Conservation (phyloP, 225 moss, liverwort and hornwort species). For the Pseudoscleropodium purum region DNA sequence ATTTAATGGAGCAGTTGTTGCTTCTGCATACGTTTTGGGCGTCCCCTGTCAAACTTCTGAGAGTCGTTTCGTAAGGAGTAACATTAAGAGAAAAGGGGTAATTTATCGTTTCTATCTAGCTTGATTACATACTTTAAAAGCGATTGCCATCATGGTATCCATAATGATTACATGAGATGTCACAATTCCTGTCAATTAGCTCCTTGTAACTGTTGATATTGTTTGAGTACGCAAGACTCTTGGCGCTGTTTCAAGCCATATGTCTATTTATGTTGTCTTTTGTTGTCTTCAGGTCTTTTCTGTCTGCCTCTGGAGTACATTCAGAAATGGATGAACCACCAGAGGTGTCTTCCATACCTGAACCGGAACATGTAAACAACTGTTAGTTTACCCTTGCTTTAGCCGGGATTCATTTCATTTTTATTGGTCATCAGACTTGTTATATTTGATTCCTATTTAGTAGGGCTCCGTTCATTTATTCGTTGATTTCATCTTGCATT, state of each 20-base stretch:
- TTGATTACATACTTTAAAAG: neutral
- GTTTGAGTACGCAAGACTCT: neutral
- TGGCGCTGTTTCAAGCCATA: slow-evolving; percentile 3
- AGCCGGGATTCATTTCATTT: neutral
- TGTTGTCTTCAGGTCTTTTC: slow-evolving; percentile 18
- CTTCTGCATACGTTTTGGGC: neutral
- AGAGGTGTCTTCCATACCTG: slow-evolving; percentile 11
- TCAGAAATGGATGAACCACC: slow-evolving; percentile 12
- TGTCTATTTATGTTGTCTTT: neutral
- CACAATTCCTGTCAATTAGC: neutral
- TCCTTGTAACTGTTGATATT: neutral
- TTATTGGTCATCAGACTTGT: neutral
- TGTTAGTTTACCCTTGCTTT: neutral
- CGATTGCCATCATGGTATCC: neutral
- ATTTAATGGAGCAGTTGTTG: neutral
- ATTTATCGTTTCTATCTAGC: neutral
- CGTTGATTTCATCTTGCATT: neutral
- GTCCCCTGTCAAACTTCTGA: neutral
- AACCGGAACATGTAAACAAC: slow-evolving; percentile 6
- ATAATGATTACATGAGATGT: neutral
- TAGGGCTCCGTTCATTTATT: neutral
- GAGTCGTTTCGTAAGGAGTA: neutral
- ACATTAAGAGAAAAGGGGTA: neutral
- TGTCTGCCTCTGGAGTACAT: slow-evolving; percentile 17
- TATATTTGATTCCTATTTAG: neutral